These are phyloP conservation scores for Malus hybrid DNA, from an alignment of 331 rosid species.

Conservation along the genomic window DNA sequence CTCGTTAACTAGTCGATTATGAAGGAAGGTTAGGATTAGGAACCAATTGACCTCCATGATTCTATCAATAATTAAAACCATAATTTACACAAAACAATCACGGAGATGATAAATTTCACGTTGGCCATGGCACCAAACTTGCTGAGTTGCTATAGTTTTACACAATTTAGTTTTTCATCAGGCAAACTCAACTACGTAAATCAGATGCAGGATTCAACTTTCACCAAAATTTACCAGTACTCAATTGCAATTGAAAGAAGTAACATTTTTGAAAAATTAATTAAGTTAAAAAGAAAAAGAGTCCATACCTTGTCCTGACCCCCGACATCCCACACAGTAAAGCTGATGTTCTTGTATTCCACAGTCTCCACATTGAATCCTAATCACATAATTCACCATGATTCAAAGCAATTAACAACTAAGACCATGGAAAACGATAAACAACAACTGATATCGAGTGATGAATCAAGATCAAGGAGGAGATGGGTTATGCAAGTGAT, in stretches of 20 bases:
- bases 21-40: no score
- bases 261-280: background rate
- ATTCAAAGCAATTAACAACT: background rate
- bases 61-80: no score
- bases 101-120: no score
- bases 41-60: no score
- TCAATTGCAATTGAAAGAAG: background rate
- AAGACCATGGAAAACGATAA: background rate
- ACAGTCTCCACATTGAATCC: constrained; percentile 93
- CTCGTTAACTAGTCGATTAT: no score
- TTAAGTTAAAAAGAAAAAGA: background rate
- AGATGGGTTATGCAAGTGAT: no score
- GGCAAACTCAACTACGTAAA: background rate
- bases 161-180: background rate
- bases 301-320: constrained; percentile 77
- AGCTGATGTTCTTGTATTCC: constrained; percentile 92
- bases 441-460: background rate
- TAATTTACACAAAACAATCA: no score
- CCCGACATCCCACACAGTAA: constrained; percentile 95
- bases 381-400: constrained; percentile 9
- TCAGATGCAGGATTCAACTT: background rate
- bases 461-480: background rate
- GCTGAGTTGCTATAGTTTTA: no score
- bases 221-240: background rate
- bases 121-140: no score